These are phyloP conservation scores for Syzygium oleosum DNA, from an alignment of 345 rosid species.

Conservation along the genomic window DNA sequence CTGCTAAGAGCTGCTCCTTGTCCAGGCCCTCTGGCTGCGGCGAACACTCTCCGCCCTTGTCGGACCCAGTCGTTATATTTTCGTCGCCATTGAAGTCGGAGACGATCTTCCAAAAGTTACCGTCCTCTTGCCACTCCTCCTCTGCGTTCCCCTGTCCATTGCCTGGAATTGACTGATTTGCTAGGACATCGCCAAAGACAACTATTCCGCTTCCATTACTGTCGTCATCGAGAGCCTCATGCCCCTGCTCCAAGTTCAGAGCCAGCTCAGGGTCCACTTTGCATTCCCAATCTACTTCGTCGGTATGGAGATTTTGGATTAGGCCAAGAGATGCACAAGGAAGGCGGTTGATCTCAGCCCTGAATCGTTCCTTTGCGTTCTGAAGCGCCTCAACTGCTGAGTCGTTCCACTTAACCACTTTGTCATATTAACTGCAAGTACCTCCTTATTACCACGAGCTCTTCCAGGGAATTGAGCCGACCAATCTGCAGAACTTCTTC, in stretches of 20 bases:
- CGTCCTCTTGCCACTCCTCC: background rate
- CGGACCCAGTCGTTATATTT: too few species aligned
- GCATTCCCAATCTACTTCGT: conserved; percentile 33
- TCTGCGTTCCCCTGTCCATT: background rate
- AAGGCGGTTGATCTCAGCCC: conserved; percentile 27
- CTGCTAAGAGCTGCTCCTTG: too few species aligned
- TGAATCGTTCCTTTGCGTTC: conserved; percentile 31
- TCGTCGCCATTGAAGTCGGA: background rate
- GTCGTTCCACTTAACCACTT: conserved; percentile 23
- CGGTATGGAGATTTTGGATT: conserved; percentile 31
- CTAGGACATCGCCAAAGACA: background rate
- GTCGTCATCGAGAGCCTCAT: background rate
- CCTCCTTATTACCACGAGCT: background rate
- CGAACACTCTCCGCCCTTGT: too few species aligned
- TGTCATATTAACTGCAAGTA: background rate
- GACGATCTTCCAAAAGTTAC: background rate
- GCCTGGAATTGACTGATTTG: conserved; percentile 3
- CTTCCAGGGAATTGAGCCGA: background rate
- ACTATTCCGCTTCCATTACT: background rate
- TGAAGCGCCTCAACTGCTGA: conserved; percentile 26
- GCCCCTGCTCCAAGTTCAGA: conserved; percentile 14
- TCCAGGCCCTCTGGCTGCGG: too few species aligned
- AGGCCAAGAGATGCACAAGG: conserved; percentile 24
- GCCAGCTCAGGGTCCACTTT: conserved; percentile 23
- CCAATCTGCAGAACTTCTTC: conserved; percentile 8